Evolutionary conservation across 2,329 filamentous ascomycete species (phyloP).

Genomic region (Fonsecaea multimorphosa): DNA sequence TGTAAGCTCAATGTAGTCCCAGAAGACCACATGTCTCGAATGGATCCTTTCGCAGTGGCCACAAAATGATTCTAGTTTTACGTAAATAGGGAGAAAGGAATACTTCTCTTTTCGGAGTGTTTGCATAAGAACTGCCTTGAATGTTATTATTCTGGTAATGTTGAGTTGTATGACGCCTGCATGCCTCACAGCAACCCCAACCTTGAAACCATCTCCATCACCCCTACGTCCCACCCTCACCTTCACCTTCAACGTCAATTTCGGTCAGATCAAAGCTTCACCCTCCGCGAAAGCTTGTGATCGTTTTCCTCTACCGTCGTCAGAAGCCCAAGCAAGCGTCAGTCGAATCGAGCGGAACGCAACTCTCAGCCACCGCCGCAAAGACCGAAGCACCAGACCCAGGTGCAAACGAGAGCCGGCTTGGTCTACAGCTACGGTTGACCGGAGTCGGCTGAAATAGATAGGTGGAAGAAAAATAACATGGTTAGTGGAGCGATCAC

Average conservation of each 20-base stretch:
- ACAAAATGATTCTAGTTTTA: neutral
- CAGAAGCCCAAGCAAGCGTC: neutral
- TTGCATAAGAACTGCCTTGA: neutral
- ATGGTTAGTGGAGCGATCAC: neutral
- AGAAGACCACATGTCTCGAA: neutral
- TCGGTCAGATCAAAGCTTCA: neutral
- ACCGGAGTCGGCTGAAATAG: slow-evolving; percentile 52
- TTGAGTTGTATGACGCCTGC: neutral
- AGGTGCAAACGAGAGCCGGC: slow-evolving; percentile 51
- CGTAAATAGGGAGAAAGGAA: neutral
- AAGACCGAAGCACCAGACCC: slow-evolving; percentile 44
- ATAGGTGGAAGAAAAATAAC: slow-evolving; percentile 48
- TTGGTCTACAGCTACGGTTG: slow-evolving; percentile 54
- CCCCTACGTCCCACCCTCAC: neutral
- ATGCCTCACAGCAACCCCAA: neutral
- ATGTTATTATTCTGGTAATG: neutral
- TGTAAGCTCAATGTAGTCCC: neutral
- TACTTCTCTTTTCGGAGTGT: neutral
- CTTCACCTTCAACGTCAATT: neutral
- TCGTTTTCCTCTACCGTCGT: neutral
- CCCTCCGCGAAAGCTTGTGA: neutral
- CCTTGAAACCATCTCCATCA: neutral
- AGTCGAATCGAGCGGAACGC: neutral
- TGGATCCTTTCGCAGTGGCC: neutral
- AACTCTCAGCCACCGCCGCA: neutral